Base-by-base conservation (phyloP, 495 filamentous ascomycete species). In the Hypoxylon fragiforme region DNA sequence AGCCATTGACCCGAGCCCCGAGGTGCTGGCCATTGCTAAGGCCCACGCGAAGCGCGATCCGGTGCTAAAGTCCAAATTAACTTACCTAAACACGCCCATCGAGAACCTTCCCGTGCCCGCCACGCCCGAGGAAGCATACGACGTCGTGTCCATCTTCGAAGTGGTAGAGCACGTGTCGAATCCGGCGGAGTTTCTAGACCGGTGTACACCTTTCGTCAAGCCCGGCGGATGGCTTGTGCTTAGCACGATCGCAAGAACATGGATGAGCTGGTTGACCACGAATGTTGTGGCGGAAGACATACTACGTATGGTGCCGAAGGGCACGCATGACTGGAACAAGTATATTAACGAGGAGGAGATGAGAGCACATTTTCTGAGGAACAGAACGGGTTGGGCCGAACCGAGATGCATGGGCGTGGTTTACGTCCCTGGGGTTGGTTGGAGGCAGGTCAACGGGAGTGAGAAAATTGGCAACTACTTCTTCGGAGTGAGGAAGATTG, bases 391-490 rank as follows among this genome's bases (percentile, higher is more conserved):
- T 39, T 80, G 68, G 70, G 69, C 67, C 40, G 75, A 67, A 54
- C 73, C 71, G 60, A 77, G 65, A 63, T 79, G 77, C n/a, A 81
- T 92, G 87, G 94, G 94, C 0, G 88, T 92, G 19, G 75, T 95
- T 18, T 98, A 94, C 77, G 80, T 97, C 39, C 94, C 94, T 11
- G 92, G 90, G 1, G 42, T 94, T 30, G 94, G 94, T 35, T 98
- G 94, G 94, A 92, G 77, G 75, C 84, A 90, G 72, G 87, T 96
- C 2, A 64, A 51, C 12, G 88, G 89, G 7, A 86, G 89, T 42
- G 94, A 98, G 76, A 84, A 81, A 66, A 83, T 88, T 71, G 94
- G 94, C 26, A 98, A 98, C 73, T 98, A 98, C 70, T 97, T 98
- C 71, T 95, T 96, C 72, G 94, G 82, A 31, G 83, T 95, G 22